Percentiles rank a stretch among this genome's conserved stretches.
Conservation (phyloP, 2,329 filamentous ascomycete genomes). For the Botryotinia calthae region DNA sequence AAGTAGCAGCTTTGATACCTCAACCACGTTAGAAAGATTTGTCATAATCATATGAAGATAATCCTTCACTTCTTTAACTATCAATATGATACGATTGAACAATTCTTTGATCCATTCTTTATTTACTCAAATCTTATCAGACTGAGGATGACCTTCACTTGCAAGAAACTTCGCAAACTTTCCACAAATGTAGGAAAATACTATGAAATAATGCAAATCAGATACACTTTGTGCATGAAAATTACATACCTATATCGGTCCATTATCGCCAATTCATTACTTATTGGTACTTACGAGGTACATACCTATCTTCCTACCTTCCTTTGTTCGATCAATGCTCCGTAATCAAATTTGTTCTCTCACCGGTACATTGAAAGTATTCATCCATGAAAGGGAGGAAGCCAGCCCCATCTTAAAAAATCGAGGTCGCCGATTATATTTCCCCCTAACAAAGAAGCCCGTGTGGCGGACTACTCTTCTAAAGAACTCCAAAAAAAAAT, state of each 20-base stretch:
- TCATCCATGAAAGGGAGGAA: constrained; percentile 2
- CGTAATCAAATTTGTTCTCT: neutral
- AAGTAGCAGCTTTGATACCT: constrained; percentile 14
- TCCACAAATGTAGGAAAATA: neutral
- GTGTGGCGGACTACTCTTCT: neutral
- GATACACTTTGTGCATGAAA: constrained; percentile 13
- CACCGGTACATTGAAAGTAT: constrained; percentile 5
- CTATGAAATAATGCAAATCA: neutral
- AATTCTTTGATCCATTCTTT: neutral
- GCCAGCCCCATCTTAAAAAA: constrained; percentile 9
- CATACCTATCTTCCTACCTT: constrained; percentile 1
- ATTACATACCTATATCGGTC: neutral
- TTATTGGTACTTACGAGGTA: constrained; percentile 7
- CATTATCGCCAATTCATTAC: neutral
- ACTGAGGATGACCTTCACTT: neutral
- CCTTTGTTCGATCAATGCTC: constrained; percentile 2
- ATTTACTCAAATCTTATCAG: neutral
- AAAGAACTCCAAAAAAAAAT: neutral
- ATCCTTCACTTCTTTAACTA: neutral
- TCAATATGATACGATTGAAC: neutral
- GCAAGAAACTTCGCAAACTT: constrained; percentile 7
- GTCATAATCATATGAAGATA: neutral
- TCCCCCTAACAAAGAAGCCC: constrained; percentile 8
- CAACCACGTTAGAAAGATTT: constrained; percentile 8
- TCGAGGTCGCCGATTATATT: constrained; percentile 22